Percentiles rank a stretch among this genome's conserved stretches.
Conservation (phyloP, 164 flowering plant species). For the Chimonanthus praecox region DNA sequence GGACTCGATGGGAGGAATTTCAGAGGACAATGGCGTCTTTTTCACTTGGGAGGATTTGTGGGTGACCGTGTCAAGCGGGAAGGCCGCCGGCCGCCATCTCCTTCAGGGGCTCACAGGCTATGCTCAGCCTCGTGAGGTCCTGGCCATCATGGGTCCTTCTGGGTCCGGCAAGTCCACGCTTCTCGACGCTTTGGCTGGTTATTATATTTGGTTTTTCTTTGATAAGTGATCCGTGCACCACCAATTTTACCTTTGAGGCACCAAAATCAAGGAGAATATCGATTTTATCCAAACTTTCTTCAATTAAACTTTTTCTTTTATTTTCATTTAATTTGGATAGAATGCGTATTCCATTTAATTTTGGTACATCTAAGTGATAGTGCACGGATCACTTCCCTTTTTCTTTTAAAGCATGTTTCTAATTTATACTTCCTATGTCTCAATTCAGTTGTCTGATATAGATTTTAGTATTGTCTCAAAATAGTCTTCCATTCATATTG, state of each 20-base stretch:
- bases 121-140: constrained; percentile 45
- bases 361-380: not conserved
- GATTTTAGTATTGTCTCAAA: too few relatives aligned
- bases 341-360: too few relatives aligned
- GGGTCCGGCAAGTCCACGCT: constrained; percentile 72
- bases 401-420: too few relatives aligned
- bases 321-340: too few relatives aligned
- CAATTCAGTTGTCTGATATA: too few relatives aligned
- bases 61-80: constrained; percentile 36
- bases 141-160: constrained; percentile 79
- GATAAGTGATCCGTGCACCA: too few relatives aligned
- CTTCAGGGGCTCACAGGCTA: constrained; percentile 52
- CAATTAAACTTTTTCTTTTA: too few relatives aligned
- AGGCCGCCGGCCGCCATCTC: constrained; percentile 20
- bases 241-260: too few relatives aligned
- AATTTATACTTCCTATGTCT: too few relatives aligned
- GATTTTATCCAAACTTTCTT: not conserved
- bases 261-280: not conserved
- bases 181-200: constrained; percentile 59
- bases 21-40: constrained; percentile 25
- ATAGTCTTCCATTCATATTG: too few relatives aligned
- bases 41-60: constrained; percentile 65
- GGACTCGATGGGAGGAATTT: not conserved
- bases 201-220: not conserved
- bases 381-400: too few relatives aligned